phyloP scores from a whole-genome alignment of 1,139 yeast genomes.

The Yamadazyma taylorii region DNA sequence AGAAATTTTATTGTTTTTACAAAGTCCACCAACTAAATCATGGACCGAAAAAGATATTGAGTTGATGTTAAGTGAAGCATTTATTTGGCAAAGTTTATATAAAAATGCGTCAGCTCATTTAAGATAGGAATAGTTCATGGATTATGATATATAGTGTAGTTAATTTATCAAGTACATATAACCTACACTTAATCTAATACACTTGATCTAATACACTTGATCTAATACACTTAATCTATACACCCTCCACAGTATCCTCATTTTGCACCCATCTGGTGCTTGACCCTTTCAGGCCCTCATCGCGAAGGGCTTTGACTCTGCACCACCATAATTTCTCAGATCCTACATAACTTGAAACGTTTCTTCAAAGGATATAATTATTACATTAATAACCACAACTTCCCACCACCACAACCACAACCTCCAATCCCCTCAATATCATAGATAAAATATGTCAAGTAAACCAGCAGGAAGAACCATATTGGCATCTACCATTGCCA shows the following conservation, averaged over 20 bases:
- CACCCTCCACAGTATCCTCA: neutral
- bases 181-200: no score
- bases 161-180: no score
- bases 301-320: slow-evolving; percentile 4
- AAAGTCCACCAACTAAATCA: slow-evolving; percentile 77
- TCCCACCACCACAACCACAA: no score
- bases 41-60: slow-evolving; percentile 95
- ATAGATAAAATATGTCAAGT: slow-evolving; percentile 2
- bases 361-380: neutral
- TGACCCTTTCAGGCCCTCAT: neutral
- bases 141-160: no score
- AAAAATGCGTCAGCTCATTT: slow-evolving; percentile 87
- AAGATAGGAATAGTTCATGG: slow-evolving; percentile 30
- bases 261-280: neutral
- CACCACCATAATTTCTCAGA: neutral
- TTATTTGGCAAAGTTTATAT: slow-evolving; percentile 91
- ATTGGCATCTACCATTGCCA: slow-evolving; percentile 84
- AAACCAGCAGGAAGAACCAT: slow-evolving; percentile 74
- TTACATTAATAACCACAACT: no score
- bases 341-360: neutral
- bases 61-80: slow-evolving; percentile 89
- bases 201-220: no score
- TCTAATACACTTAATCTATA: no score
- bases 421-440: no score
- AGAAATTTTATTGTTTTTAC: slow-evolving; percentile 86